Percentiles rank a stretch among this genome's conserved stretches.
These are phyloP conservation scores for Marsdenia floribunda DNA, from an alignment of 257 asterid species.

Conservation along the genomic window DNA sequence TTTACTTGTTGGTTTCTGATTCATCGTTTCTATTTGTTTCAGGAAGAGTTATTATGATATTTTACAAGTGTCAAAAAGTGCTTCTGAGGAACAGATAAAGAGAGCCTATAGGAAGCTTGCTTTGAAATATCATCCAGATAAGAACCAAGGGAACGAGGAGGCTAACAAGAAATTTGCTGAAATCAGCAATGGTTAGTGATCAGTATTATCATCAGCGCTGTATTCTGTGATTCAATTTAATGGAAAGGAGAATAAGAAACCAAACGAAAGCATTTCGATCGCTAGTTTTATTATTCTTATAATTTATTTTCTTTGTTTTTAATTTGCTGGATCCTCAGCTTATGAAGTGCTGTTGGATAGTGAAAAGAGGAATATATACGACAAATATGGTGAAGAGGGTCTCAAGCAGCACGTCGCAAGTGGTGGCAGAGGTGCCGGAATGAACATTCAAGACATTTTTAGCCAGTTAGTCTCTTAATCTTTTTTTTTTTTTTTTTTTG, in stretches of 20 bases:
- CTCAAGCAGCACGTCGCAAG: conserved; percentile 85
- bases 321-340: conserved; percentile 40
- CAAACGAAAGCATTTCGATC: not conserved
- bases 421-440: conserved; percentile 81
- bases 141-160: conserved; percentile 87
- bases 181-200: conserved; percentile 65
- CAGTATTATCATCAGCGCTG: not conserved
- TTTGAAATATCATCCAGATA: conserved; percentile 88
- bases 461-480: conserved; percentile 54
- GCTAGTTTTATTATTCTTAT: not conserved
- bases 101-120: conserved; percentile 93
- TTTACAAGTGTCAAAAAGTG: conserved; percentile 69
- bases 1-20: not conserved
- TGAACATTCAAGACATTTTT: conserved; percentile 85
- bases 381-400: conserved; percentile 85
- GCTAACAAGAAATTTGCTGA: conserved; percentile 92
- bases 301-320: not conserved
- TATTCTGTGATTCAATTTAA: not conserved
- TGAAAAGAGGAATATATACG: conserved; percentile 80
- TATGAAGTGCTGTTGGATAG: conserved; percentile 84
- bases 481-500: not conserved
- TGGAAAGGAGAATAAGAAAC: not conserved
- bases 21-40: conserved; percentile 9
- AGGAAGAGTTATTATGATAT: conserved; percentile 88
- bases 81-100: conserved; percentile 88